Evolutionary conservation across 2,329 filamentous ascomycete species (phyloP), one percentile per base, ranked within the genome.

Genomic region (Phyllosticta citribraziliensis): DNA sequence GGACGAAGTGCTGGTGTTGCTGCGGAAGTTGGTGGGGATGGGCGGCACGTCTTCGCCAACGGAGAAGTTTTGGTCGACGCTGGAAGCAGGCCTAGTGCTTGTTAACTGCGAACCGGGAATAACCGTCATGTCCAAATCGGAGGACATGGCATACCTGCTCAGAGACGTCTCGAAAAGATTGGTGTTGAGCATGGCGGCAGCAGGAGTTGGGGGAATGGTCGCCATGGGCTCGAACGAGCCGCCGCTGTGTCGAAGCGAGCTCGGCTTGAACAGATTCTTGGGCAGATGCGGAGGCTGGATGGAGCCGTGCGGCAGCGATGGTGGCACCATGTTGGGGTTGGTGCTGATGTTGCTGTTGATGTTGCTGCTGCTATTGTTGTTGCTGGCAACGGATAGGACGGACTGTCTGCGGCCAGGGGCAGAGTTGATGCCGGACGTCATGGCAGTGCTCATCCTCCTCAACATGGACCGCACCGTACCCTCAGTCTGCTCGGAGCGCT

Each of bases 391-490:
- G 2, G 57, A 62, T n/a, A 58, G 19, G 56, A 56, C 56, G 8
- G 61, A 62, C 22, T 56, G 56, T 17, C 61, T 40, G 27, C 61
- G 61, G 3, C 35, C 35, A 5, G 61, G 56, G 10, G 52, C 61
- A 14, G 56, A 56, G 11, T 59, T 62, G 56, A 58, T 59, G 27
- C 53, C 53, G 2, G 57, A 58, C 5, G 61, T 59, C 56, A 62
- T 56, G 27, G 61, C 61, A 1, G 61, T 58, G 17, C 61, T 62
- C 61, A 62, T 62, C 14, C 61, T 52, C n/a, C 61, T 56, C 14
- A 62, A 50, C 61, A 62, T 62, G 10, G 52, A 56, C 51, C 56
- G 56, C 17, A 62, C 57, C n/a, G 61, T 62, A 4, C 56, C 53
- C 30, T 62, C 56, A 14, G 57, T 59, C 14, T 57, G 56, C 40